Evolutionary conservation across 2,329 filamentous ascomycete genomes (phyloP).

Genomic region (Cladophialophora psammophila): DNA sequence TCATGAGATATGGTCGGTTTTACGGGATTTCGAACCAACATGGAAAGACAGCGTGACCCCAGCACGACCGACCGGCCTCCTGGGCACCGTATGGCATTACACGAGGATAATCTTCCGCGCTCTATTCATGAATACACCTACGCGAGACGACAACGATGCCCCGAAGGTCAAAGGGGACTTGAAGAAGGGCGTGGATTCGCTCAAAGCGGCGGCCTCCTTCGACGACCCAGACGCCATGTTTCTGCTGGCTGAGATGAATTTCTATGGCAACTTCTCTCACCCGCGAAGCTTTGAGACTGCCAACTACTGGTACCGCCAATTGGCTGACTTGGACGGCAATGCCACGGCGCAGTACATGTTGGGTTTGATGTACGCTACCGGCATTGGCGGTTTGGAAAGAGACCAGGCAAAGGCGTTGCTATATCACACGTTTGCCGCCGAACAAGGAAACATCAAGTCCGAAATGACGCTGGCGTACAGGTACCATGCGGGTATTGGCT

Average conservation of each 20-base stretch:
- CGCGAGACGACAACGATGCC: constrained; percentile 46
- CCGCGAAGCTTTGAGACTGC: constrained; percentile 81
- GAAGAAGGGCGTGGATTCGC: constrained; percentile 64
- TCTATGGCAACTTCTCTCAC: constrained; percentile 91
- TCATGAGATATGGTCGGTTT: constrained; percentile 38
- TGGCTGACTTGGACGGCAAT: constrained; percentile 81
- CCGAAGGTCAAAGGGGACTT: constrained; percentile 59
- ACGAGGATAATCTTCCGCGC: constrained; percentile 68
- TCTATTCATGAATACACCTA: constrained; percentile 70
- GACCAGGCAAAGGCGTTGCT: constrained; percentile 92
- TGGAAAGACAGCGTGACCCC: constrained; percentile 37
- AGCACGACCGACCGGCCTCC: constrained; percentile 63
- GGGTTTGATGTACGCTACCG: constrained; percentile 93
- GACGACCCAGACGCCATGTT: constrained; percentile 80
- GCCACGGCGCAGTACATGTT: constrained; percentile 95
- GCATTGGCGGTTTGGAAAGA: constrained; percentile 79
- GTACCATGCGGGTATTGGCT: constrained; percentile 83
- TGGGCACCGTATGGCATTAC: constrained; percentile 67
- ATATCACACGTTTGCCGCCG: constrained; percentile 92
- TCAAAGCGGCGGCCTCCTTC: constrained; percentile 64
- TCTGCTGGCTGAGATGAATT: constrained; percentile 91
- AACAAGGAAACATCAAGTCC: constrained; percentile 80
- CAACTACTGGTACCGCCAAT: constrained; percentile 79
- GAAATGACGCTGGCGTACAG: constrained; percentile 94
- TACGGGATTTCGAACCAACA: constrained; percentile 38